These are phyloP conservation scores for Apiotrichum brassicae DNA, from an alignment of 1,284 basidiomycete genomes.

Conservation along the genomic window DNA sequence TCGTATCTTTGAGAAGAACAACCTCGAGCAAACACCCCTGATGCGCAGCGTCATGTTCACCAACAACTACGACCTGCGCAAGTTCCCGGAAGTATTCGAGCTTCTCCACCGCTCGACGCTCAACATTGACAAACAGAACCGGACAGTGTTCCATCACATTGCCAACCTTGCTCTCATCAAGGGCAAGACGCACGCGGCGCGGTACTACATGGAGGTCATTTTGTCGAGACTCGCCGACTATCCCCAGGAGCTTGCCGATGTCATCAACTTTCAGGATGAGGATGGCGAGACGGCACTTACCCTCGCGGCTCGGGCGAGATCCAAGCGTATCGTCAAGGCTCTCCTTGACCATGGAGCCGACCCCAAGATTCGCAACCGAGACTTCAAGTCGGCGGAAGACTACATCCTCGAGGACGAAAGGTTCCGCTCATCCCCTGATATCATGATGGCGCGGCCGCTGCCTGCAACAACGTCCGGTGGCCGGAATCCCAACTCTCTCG, in stretches of 20 bases:
- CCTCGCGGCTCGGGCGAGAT: slow-evolving; percentile 90
- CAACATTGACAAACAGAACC: slow-evolving; percentile 97
- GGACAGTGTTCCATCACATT: slow-evolving; percentile 98
- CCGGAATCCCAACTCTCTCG: slow-evolving; percentile 13
- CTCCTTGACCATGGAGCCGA: slow-evolving; percentile 95
- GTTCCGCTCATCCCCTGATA: slow-evolving; percentile 75
- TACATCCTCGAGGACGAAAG: slow-evolving; percentile 98
- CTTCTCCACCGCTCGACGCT: slow-evolving; percentile 93
- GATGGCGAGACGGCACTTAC: slow-evolving; percentile 98
- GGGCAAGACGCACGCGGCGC: slow-evolving; percentile 92
- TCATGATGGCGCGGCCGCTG: slow-evolving; percentile 11
- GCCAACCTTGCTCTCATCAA: slow-evolving; percentile 98
- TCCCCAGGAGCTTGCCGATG: slow-evolving; percentile 92
- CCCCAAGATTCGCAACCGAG: slow-evolving; percentile 89
- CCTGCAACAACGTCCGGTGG: neutral
- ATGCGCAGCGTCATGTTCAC: slow-evolving; percentile 99
- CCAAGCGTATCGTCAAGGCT: slow-evolving; percentile 92
- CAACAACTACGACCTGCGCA: slow-evolving; percentile 99
- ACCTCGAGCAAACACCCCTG: slow-evolving; percentile 90
- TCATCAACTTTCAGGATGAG: slow-evolving; percentile 99
- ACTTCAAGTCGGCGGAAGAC: slow-evolving; percentile 96
- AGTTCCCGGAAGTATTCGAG: slow-evolving; percentile 97
- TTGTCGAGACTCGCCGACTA: slow-evolving; percentile 85
- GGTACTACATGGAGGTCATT: slow-evolving; percentile 99
- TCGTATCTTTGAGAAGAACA: slow-evolving; percentile 95